Base-by-base conservation (phyloP, 805 yeast species). In the Cyberlindnera mrakii region DNA sequence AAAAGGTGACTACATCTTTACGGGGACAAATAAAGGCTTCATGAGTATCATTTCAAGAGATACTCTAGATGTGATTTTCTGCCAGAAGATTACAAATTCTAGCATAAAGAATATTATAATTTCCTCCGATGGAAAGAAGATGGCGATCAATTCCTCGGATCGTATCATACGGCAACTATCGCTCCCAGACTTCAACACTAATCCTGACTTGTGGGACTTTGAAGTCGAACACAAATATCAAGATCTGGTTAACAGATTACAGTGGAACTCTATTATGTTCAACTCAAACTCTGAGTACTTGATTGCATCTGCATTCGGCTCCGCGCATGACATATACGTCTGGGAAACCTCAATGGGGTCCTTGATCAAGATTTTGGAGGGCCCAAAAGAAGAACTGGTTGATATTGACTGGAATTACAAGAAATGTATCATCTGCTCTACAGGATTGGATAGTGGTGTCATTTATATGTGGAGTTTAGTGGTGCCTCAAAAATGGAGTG, bases 311-410 rank as follows among this genome's bases (percentile, higher is more conserved):
- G 85, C 96, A 0, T 80, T 78, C 59, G 96, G 95, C 11, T 81
- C 90, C 5, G 82, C 93, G 0, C 96, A 89, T 57, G 96, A 87
- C 54, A 71, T 91, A 36, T 90, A 89, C 60, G 75, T 91, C 45
- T 90, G 97, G 97, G 97, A 91, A 58, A 85, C 96, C 0, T 70
- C 77, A 7, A 74, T 84, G 71, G 97, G 96, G 0, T 79, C 95
- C n/a, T 66, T 90, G 43, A 84, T 88, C 25, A 84, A 91, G 63
- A 91, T 89, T 39, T 67, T 88, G 30, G 96, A 90, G 62, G 96
- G 96, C 0, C 85, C 96, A 6, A 82, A 81, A 51, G 96, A 90
- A 53, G 96, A 90, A 56, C 68, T 90, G 47, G 76, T 84, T 39
- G 91, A 82, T 42, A 86, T 89, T 31, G 90, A 82, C 53, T 90